Conservation (phyloP, 257 asterid genomes). For the Salvia rosmarinus region DNA sequence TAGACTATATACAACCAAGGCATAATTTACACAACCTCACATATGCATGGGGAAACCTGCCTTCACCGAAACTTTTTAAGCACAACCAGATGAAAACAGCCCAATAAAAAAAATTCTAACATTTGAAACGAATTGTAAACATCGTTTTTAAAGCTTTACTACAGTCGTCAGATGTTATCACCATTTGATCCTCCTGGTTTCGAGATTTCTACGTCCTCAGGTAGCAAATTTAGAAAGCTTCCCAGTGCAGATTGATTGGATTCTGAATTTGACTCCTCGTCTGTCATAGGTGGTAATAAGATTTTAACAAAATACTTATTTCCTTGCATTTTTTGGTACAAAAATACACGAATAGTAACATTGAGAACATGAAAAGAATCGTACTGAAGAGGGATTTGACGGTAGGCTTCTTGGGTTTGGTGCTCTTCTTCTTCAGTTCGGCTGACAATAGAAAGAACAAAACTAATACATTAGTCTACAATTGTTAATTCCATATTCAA, state of each 20-base stretch:
- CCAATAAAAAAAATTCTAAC: slow-evolving; percentile 38
- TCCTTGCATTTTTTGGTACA: not conserved
- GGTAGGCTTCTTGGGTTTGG: slow-evolving; percentile 83
- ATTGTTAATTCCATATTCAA: not conserved
- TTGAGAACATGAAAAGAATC: slow-evolving; percentile 32
- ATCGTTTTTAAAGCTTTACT: slow-evolving; percentile 38
- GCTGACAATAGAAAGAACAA: slow-evolving; percentile 49
- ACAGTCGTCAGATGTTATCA: slow-evolving; percentile 46
- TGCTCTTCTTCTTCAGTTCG: slow-evolving; percentile 87
- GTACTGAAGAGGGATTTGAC: slow-evolving; percentile 92
- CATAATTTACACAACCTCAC: slow-evolving; percentile 58
- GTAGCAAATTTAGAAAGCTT: slow-evolving; percentile 71
- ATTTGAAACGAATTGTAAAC: slow-evolving; percentile 31
- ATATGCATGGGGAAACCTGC: slow-evolving; percentile 37
- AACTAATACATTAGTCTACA: not conserved
- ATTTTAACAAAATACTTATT: not conserved
- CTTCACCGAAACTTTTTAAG: slow-evolving; percentile 45
- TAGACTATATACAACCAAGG: slow-evolving; percentile 47
- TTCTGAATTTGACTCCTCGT: slow-evolving; percentile 69
- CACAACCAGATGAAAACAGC: slow-evolving; percentile 40
- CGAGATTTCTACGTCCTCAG: slow-evolving; percentile 55
- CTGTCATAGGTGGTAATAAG: slow-evolving; percentile 40
- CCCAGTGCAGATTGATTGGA: slow-evolving; percentile 69
- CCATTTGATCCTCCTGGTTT: slow-evolving; percentile 54
- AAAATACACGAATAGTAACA: not conserved